These are phyloP conservation scores for Podila clonocystis DNA, from an alignment of 192 early-diverging fungal genomes.

Conservation along the genomic window DNA sequence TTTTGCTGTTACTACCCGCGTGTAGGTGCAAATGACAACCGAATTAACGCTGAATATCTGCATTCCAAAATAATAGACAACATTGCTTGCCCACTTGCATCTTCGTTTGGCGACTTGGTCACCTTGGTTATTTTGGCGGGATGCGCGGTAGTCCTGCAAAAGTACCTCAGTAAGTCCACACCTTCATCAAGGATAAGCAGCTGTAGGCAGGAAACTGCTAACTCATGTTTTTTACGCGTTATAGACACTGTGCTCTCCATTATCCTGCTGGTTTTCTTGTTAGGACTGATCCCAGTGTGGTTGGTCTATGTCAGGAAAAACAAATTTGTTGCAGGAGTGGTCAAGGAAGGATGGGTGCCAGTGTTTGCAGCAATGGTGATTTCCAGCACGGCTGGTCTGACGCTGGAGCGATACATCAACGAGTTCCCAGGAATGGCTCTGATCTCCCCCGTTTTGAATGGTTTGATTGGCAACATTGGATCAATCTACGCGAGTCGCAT, in stretches of 20 bases:
- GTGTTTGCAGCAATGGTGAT: slow-evolving; percentile 80
- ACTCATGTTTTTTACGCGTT: neutral
- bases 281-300: slow-evolving; percentile 57
- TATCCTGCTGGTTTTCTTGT: slow-evolving; percentile 54
- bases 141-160: slow-evolving; percentile 57
- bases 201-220: neutral
- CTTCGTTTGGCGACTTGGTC: slow-evolving; percentile 77
- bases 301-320: slow-evolving; percentile 63
- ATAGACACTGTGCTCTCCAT: slow-evolving; percentile 51
- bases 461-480: slow-evolving; percentile 80
- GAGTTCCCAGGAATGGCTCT: slow-evolving; percentile 71
- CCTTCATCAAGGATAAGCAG: neutral
- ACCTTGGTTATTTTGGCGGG: slow-evolving; percentile 72
- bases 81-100: slow-evolving; percentile 81
- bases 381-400: slow-evolving; percentile 72
- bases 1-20: neutral
- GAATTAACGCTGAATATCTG: neutral
- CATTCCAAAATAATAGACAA: slow-evolving; percentile 58
- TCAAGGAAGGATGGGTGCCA: slow-evolving; percentile 79
- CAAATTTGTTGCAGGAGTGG: slow-evolving; percentile 69
- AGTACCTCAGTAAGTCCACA: slow-evolving; percentile 53
- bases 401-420: slow-evolving; percentile 74
- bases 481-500: slow-evolving; percentile 83
- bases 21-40: neutral
- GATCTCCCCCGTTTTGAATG: slow-evolving; percentile 74